phyloP scores from a whole-genome alignment of 306 rosid genomes.

The Quercus agrifolia region DNA sequence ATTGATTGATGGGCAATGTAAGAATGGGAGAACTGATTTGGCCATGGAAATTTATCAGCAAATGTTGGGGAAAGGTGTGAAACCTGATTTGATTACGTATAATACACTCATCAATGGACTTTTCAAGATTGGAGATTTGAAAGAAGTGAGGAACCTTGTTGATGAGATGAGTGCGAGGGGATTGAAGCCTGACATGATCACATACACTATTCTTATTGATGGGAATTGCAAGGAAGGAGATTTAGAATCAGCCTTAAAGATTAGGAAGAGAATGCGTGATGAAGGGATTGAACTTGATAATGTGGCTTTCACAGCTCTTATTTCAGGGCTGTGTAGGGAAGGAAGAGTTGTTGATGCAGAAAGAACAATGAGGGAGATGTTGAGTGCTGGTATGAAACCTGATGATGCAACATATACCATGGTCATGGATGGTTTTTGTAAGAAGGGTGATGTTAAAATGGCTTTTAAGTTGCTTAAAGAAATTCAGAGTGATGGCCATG shows the following conservation, averaged over 20 bases:
- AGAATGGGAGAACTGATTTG: constrained; percentile 47
- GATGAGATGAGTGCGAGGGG: constrained; percentile 53
- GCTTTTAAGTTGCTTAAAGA: constrained; percentile 73
- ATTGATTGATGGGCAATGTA: constrained; percentile 75
- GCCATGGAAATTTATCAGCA: constrained; percentile 58
- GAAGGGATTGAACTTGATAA: constrained; percentile 59
- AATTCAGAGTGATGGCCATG: constrained; percentile 58
- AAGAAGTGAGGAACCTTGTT: constrained; percentile 59
- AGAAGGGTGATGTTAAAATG: constrained; percentile 60
- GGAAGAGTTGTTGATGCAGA: constrained; percentile 62
- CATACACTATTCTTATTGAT: constrained; percentile 73
- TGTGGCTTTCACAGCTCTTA: constrained; percentile 70
- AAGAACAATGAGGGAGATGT: constrained; percentile 62
- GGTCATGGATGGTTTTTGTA: constrained; percentile 77
- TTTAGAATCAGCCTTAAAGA: constrained; percentile 54
- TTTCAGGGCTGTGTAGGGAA: constrained; percentile 71
- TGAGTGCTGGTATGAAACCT: constrained; percentile 59
- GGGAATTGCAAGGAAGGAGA: constrained; percentile 85
- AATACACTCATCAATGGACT: constrained; percentile 77
- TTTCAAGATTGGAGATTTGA: constrained; percentile 67
- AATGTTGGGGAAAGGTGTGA: constrained; percentile 53
- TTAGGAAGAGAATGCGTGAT: constrained; percentile 48
- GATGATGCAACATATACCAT: constrained; percentile 70
- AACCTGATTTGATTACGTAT: constrained; percentile 68
- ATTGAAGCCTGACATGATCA: constrained; percentile 69